A percentile compares a stretch with the other conserved stretches of the same genome.
Conservation (phyloP, 371 early-diverging fungal species). For the Actinomortierella ambigua region DNA sequence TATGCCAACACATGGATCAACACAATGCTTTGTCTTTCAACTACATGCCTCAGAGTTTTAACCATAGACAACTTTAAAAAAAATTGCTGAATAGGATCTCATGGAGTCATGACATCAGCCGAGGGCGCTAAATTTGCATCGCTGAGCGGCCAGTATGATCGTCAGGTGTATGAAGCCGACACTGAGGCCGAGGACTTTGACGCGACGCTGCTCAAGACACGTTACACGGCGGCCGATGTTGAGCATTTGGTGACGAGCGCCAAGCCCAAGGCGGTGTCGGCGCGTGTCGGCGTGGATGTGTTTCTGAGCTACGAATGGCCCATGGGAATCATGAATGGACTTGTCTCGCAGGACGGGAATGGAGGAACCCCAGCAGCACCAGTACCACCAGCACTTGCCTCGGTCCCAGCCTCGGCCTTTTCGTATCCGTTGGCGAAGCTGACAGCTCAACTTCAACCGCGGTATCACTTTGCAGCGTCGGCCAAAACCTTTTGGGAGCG, state of each 20-base stretch:
- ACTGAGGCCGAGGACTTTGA: slow-evolving; percentile 14
- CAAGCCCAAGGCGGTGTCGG: slow-evolving; percentile 41
- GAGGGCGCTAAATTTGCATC: slow-evolving; percentile 79
- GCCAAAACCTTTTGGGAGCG: slow-evolving; percentile 79
- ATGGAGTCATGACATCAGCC: slow-evolving; percentile 72
- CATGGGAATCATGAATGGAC: slow-evolving; percentile 49
- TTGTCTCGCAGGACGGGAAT: slow-evolving; percentile 13
- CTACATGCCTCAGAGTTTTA: no score
- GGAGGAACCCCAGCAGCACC: slow-evolving; percentile 12
- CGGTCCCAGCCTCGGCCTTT: slow-evolving; percentile 23
- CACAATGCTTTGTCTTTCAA: no score
- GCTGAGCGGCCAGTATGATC: slow-evolving; percentile 61
- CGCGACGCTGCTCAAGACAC: slow-evolving; percentile 18
- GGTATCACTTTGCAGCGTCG: slow-evolving; percentile 86
- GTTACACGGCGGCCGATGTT: slow-evolving; percentile 32
- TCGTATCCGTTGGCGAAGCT: slow-evolving; percentile 54
- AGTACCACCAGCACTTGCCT: slow-evolving; percentile 8
- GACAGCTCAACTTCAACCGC: slow-evolving; percentile 68
- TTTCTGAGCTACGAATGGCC: slow-evolving; percentile 86
- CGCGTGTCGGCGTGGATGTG: slow-evolving; percentile 75
- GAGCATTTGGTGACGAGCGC: slow-evolving; percentile 45
- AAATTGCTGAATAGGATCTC: no score
- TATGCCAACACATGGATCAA: slow-evolving; percentile 18
- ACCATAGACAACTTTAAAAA: no score
- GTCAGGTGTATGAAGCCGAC: slow-evolving; percentile 37